Evolutionary conservation across 192 early-diverging fungal species (phyloP), one percentile per base, ranked within the genome.

Genomic region (Coemansia sp.): DNA sequence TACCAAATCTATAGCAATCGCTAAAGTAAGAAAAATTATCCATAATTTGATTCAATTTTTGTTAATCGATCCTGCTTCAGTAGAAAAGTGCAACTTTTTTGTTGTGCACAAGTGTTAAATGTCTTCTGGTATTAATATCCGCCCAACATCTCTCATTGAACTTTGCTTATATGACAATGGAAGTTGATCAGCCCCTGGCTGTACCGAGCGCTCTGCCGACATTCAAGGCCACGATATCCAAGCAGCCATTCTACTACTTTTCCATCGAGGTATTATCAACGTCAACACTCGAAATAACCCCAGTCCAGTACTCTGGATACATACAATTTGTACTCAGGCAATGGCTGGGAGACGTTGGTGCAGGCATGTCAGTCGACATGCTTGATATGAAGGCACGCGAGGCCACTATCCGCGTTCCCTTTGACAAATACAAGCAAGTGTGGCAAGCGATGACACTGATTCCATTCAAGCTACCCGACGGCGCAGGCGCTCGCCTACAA

Each of bases 181-280:
- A 72, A 31, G 55, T 72, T 9, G 70, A 72, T 19, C 29, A 21
- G 39, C 37, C 69, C 25, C 29, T 37, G 9, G 31, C n/a, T 34
- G 42, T 25, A 46, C 23, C 8, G 19, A 36, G 32, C 2, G 29
- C 44, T n/a, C 7, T 32, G 9, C 38, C 53, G 36, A 71, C 80
- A 34, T 66, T 77, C n/a, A 70, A 68, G 46, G 65, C 69, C 1
- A 82, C 80, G 11, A 74, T 82, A 27, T 70, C 80, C 41, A 74
- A 69, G 41, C 80, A 82, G 55, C 66, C 61, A n/a, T 77, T 67
- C 59, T 82, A 82, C 68, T 82, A 82, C 29, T 82, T 82, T 57
- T 36, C 68, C 2, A 51, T 82, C 10, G 46, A 50, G 7, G 66
- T 82, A 45, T 58, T 61, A 5, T 57, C 70, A 5, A 63, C 60